phyloP scores from a whole-genome alignment of 352 stramenopile species.

The Globisporangium barbulae region DNA sequence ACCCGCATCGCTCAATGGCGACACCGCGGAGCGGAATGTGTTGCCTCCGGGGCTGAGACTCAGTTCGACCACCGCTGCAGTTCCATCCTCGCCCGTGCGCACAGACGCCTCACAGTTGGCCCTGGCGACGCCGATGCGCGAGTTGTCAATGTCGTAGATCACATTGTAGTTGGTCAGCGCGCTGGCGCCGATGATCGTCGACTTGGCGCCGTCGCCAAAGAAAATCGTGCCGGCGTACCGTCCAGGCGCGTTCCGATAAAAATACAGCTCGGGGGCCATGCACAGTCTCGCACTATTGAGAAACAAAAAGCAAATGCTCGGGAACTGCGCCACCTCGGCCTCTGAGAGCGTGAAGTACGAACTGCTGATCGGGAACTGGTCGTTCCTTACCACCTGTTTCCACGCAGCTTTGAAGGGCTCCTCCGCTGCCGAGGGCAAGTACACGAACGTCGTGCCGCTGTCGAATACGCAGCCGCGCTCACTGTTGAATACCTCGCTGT shows the following conservation, averaged over 20 bases:
- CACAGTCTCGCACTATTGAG: slow-evolving; percentile 56
- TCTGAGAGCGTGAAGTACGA: slow-evolving; percentile 39
- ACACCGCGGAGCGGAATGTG: slow-evolving; percentile 31
- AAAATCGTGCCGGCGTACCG: slow-evolving; percentile 66
- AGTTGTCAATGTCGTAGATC: slow-evolving; percentile 76
- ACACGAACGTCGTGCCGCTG: slow-evolving; percentile 79
- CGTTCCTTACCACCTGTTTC: slow-evolving; percentile 36
- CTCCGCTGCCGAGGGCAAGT: slow-evolving; percentile 42
- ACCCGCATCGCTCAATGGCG: slow-evolving; percentile 27
- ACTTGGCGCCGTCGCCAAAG: slow-evolving; percentile 57
- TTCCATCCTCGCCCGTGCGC: neutral
- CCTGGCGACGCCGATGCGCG: slow-evolving; percentile 56
- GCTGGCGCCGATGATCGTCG: slow-evolving; percentile 71
- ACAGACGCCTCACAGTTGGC: slow-evolving; percentile 42
- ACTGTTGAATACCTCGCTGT: slow-evolving; percentile 45
- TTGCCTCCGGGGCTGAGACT: slow-evolving; percentile 59
- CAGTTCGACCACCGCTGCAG: slow-evolving; percentile 34
- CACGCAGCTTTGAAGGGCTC: slow-evolving; percentile 47
- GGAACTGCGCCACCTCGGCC: slow-evolving; percentile 30
- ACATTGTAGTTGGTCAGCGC: slow-evolving; percentile 68
- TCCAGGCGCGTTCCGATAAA: slow-evolving; percentile 29
- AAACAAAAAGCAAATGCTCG: slow-evolving; percentile 68
- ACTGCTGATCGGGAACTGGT: slow-evolving; percentile 40
- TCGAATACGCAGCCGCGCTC: slow-evolving; percentile 75
- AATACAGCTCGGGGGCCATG: slow-evolving; percentile 46